A percentile compares a stretch with the other conserved stretches of the same genome.
Conservation (phyloP, 202 grass and related monocot genomes). For the Bolboschoenoplectus hybrid region DNA sequence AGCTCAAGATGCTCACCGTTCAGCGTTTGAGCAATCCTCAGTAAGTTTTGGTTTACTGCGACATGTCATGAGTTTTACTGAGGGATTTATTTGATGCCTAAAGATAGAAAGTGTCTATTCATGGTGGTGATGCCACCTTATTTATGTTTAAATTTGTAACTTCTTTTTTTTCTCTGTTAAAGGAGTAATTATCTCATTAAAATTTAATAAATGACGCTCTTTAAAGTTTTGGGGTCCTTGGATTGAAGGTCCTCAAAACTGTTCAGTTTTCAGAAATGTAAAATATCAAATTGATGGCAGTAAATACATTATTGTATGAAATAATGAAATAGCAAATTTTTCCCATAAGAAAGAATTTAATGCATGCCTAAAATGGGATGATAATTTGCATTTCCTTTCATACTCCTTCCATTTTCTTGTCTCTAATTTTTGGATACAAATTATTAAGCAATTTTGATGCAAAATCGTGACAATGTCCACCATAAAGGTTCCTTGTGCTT, state of each 20-base stretch:
- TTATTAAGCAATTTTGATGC: not conserved
- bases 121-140: not conserved
- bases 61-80: not conserved
- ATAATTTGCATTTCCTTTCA: constrained; percentile 4
- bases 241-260: not conserved
- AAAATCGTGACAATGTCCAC: not conserved
- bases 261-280: not conserved
- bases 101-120: constrained; percentile 5
- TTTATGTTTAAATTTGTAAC: not conserved
- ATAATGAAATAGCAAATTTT: not conserved
- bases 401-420: not conserved
- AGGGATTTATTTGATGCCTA: constrained; percentile 8
- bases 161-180: not conserved
- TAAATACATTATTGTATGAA: not conserved
- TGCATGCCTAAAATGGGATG: constrained; percentile 6
- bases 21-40: not conserved
- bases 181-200: constrained; percentile 22
- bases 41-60: not conserved
- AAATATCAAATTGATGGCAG: not conserved
- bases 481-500: not conserved
- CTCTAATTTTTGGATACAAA: not conserved
- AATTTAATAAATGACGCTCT: constrained; percentile 15
- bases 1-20: constrained; percentile 61
- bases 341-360: not conserved
- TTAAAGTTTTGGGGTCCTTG: not conserved